Evolutionary conservation across 2,329 filamentous ascomycete species (phyloP), one percentile per base, ranked within the genome.

Genomic region (Fusarium udum): DNA sequence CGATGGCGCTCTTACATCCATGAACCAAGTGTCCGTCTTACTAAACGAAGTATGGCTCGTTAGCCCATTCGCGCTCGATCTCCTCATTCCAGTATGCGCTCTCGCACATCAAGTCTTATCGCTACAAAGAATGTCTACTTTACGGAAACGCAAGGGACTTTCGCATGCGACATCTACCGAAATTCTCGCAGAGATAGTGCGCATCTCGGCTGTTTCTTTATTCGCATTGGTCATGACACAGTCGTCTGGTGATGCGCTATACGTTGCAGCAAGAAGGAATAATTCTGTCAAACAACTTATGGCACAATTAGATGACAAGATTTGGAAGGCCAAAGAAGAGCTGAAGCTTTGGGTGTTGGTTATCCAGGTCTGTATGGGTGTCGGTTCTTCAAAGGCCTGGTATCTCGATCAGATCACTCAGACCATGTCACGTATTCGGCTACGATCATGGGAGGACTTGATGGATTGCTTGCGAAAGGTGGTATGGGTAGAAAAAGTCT

Each of bases 311-410:
- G n/a, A 43, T 8, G 39, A 37, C 2, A 12, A 14, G 3, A 8
- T 53, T 9, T 74, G 74, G 72, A 22, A 18, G 11, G 64, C 48
- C 2, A 65, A 49, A 16, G 56, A 63, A 2, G 39, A 72, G 0
- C 10, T 76, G 8, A 62, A 51, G 45, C 15, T 76, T 7, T 77
- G 73, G 73, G 58, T 69, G 6, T 24, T 77, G 14, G 65, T 65
- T 1, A 51, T 75, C 5, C 71, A 73, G 13, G 20, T 40, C 4
- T 58, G 67, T 7, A 57, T 69, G 31, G 61, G 71, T 13, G 45
- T 31, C 16, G 52, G 61, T 4, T n/a, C 22, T n/a, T 31, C 24
- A 4, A 67, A 67, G 26, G 1, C n/a, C 0, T 75, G 73, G 71
- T 67, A 63, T 18, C 7, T 76, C 22, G 59, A 60, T 15, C 37